Evolutionary conservation across 208 protist species (phyloP), one percentile per base, ranked within the genome.

Genomic region (Leishmania aethiopica): DNA sequence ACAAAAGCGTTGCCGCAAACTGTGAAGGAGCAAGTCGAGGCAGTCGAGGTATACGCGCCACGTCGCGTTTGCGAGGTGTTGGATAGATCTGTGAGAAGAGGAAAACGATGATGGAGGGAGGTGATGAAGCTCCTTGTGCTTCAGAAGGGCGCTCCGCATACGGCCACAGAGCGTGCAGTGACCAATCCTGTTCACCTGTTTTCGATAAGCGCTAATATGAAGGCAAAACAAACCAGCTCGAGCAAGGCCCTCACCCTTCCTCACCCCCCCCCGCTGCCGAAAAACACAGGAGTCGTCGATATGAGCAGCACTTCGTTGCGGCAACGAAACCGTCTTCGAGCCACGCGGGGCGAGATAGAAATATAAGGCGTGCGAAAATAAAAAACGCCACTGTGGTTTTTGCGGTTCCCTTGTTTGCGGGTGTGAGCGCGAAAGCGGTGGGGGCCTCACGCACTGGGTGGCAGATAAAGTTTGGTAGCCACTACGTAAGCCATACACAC

Each of bases 61-160:
- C n/a, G 70, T 55, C 32, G 28, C 22, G 28, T 35, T 74, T 32
- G 10, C 25, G 10, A 19, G 45, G 8, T 55, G 45, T 55, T 11
- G 51, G 10, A 55, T 13, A 32, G 17, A 28, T 22, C 19, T 32
- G 32, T 25, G 73, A 42, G 2, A 60, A 55, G 75, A 75, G 15
- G 59, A 69, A 49, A 49, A 8, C 0, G 45, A 49, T 47, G 77
- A 40, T 67, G 47, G 55, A 22, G 11, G 51, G n/a, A 25, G 13
- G n/a, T 19, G 42, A 17, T 45, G 53, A 76, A 82, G 37, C 80
- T 17, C 45, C 79, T 35, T 28, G 32, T 40, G 78, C 51, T 17
- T 55, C 32, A 32, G 17, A 45, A 45, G 17, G 35, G 19, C 51
- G 7, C n/a, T 37, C 53, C 51, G n/a, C 73, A 77, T 6, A 62